Base-by-base conservation (phyloP, 345 rosid genomes). In the Bruguiera gymnorhiza region DNA sequence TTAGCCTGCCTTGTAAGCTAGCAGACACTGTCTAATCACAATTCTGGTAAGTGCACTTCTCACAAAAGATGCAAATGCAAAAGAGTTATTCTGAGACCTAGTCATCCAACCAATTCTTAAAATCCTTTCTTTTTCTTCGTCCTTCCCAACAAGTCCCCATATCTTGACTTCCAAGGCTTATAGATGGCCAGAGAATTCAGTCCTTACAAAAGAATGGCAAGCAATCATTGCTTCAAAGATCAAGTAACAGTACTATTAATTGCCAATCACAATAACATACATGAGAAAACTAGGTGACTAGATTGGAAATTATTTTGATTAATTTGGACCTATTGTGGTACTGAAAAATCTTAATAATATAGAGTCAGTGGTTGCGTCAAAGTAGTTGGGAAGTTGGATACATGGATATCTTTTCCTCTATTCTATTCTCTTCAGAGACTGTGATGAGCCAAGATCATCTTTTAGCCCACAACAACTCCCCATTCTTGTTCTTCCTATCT, bases 241-340 rank as follows among this genome's bases (percentile, higher is more conserved):
- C 30, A 62, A 31, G n/a, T 8, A n/a, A 61, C 15, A 24, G n/a
- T 65, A 2, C n/a, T 27, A 4, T 29, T 6, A 30, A 21, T 8
- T 50, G 19, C 26, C 34, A 21, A 54, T 1, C 13, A 31, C 21
- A 50, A 50, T 43, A 23, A 46, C 54, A 31, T 59, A 23, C 29
- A 50, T 60, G 30, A 36, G 46, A 29, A 70, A 62, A 46, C 36
- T 13, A 65, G 31, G 24, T 48, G 30, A 56, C 15, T 55, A 64
- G 29, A 60, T 53, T 18, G 43, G 43, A n/a, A 8, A 36, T 26
- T 50, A 55, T 27, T 26, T 18, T 13, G 50, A 11, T 43, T 43
- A 3, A 13, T 43, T 43, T 4, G 0, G 50, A 43, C 19, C 50
- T 43, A 43, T 13, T 15, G 50, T 3, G 5, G 19, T 43, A 15